Base-by-base conservation (phyloP, 1,284 basidiomycete species). In the Thelephora terrestris region DNA sequence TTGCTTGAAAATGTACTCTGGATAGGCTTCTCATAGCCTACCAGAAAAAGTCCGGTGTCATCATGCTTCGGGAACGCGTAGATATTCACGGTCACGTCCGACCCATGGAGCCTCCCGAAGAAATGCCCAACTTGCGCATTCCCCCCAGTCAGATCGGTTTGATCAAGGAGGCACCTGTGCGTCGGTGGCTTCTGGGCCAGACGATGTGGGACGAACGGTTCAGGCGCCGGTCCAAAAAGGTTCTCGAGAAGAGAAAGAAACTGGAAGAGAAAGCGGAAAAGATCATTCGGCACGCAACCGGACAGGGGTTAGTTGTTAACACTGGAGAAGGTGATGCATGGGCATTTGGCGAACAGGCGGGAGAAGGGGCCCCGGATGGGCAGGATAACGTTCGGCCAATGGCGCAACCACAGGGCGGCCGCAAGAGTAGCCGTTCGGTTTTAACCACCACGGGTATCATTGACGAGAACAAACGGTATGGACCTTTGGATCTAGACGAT, bases 51-150 rank as follows among this genome's bases (percentile, higher is more conserved):
- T 65, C 21, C 53, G 56, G 57, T 10, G 58, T 68, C 9, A 34
- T 63, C 24, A 83, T 86, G 75, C 89, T 98, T 52, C 78, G 94
- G 29, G 93, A 98, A 64, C 79, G 95, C 10, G 81, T 98, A 18
- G 81, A 85, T 17, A 81, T 84, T 4, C 71, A 74, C 20, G 95
- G 95, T 6, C 65, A 79, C 6, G 73, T 91, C 16, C 79, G 93
- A 9, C 75, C 85, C 0, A 73, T 99, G 53, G 93, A 97, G 59
- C 71, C 81, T 0, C 74, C 76, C 51, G 63, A 71, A 1, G 76
- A 85, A 43, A 71, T 98, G 0, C 64, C 68, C 5, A 85, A 80
- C 1, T 69, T 95, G 38, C 71, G 70, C 7, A 64, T 94, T 39
- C 73, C 76, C 0, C 62, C 70, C 1, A 69, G 72, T 7, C 69